phyloP scores from a whole-genome alignment of 371 early-diverging fungal genomes.

The Mucor piriformis region DNA sequence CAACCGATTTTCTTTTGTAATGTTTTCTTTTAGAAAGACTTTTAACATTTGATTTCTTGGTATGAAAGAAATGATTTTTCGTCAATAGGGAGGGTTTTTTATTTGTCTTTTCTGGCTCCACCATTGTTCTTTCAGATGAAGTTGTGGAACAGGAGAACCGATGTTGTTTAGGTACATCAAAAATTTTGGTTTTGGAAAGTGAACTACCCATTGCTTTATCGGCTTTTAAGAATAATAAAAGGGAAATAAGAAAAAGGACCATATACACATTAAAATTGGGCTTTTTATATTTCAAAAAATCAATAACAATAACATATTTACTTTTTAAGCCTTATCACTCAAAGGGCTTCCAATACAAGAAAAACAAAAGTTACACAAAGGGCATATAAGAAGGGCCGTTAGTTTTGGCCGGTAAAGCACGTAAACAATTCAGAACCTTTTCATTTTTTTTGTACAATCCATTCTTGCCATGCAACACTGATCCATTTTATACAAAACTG shows the following conservation, averaged over 20 bases:
- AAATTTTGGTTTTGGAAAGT: neutral
- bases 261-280: neutral
- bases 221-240: too few relatives aligned
- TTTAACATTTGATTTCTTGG: too few relatives aligned
- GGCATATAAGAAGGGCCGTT: neutral
- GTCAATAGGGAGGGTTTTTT: constrained; percentile 2
- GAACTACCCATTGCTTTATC: neutral
- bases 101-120: neutral
- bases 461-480: too few relatives aligned
- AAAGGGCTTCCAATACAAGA: too few relatives aligned
- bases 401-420: too few relatives aligned
- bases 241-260: neutral
- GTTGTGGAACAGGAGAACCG: neutral
- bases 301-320: neutral
- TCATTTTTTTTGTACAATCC: too few relatives aligned
- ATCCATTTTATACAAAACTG: too few relatives aligned
- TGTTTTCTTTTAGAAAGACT: constrained; percentile 10
- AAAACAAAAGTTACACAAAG: constrained; percentile 7
- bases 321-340: constrained; percentile 3
- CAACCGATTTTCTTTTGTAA: neutral
- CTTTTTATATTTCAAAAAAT: neutral
- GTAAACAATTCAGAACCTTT: too few relatives aligned
- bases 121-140: constrained; percentile 4
- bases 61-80: constrained; percentile 22
- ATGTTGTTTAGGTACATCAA: neutral